Conservation (phyloP, 2,329 filamentous ascomycete species). For the Trichoderma arundinaceum region DNA sequence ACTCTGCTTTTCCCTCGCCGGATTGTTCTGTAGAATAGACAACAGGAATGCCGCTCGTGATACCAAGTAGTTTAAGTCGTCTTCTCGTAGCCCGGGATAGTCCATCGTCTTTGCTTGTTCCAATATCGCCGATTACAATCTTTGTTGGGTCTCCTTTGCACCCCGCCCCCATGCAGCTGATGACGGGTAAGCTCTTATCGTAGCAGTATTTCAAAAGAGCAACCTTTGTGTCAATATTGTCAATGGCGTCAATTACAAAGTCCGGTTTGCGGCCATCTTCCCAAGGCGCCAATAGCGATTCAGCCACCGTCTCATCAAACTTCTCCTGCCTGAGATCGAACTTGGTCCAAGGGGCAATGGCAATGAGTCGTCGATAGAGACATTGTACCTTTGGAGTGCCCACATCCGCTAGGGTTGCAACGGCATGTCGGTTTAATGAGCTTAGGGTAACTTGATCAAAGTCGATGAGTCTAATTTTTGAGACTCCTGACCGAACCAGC, state of each 20-base stretch:
- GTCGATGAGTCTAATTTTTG: conserved; percentile 86
- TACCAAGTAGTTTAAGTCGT: conserved; percentile 75
- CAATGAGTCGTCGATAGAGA: conserved; percentile 77
- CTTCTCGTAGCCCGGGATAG: conserved; percentile 84
- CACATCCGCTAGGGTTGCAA: conserved; percentile 92
- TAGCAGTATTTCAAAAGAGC: conserved; percentile 87
- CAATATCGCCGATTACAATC: conserved; percentile 91
- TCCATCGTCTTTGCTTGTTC: conserved; percentile 83
- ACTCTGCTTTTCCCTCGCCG: conserved; percentile 86
- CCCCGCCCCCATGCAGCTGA: conserved; percentile 94
- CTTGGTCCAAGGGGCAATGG: conserved; percentile 87
- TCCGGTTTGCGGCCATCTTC: conserved; percentile 69
- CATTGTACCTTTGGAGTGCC: conserved; percentile 91
- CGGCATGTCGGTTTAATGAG: conserved; percentile 92
- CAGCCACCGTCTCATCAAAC: conserved; percentile 72
- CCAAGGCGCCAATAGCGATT: conserved; percentile 71
- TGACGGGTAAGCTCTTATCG: conserved; percentile 76
- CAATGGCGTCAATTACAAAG: conserved; percentile 95
- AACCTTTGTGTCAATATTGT: conserved; percentile 98
- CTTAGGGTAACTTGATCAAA: conserved; percentile 98
- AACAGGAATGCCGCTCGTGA: conserved; percentile 84
- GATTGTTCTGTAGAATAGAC: conserved; percentile 93
- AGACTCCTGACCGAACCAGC: conserved; percentile 85
- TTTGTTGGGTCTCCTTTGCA: conserved; percentile 87
- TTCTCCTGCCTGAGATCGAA: conserved; percentile 88